phyloP scores from a whole-genome alignment of 2,329 filamentous ascomycete genomes.

The Chaetomium strumarium region DNA sequence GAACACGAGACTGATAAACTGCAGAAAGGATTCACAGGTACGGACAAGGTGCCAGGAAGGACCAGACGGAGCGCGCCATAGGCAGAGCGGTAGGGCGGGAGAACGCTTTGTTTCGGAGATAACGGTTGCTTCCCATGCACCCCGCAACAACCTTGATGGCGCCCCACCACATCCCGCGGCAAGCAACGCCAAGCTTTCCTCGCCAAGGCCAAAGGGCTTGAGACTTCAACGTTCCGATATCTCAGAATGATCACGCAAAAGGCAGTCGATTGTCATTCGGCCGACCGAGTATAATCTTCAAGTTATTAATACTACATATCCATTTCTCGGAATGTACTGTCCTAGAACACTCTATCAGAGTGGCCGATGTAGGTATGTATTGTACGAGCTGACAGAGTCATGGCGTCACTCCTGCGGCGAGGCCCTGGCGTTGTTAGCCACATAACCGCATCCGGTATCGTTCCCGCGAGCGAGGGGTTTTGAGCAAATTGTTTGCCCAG shows the following conservation, averaged over 20 bases:
- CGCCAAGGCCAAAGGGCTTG: conserved; percentile 1
- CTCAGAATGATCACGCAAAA: not conserved
- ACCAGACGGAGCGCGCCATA: no score
- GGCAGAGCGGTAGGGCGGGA: no score
- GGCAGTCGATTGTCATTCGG: not conserved
- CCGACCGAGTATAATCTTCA: no score
- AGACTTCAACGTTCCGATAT: not conserved
- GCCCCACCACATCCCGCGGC: not conserved
- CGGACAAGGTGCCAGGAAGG: no score
- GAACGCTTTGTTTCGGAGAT: no score
- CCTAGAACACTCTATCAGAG: no score
- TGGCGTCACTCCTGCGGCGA: not conserved
- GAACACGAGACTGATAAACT: no score
- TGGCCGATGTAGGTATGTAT: not conserved
- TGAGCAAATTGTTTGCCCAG: conserved; percentile 42
- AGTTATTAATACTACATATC: no score
- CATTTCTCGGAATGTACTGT: no score
- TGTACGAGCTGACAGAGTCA: not conserved
- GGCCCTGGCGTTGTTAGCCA: not conserved
- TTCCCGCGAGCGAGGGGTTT: conserved; percentile 35
- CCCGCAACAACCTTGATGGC: no score
- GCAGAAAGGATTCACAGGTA: no score
- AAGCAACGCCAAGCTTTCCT: conserved; percentile 12
- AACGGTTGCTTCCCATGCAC: no score
- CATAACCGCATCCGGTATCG: conserved; percentile 14